Percentiles rank a stretch among this genome's conserved stretches.
These are phyloP conservation scores for Eustoma russellianum DNA, from an alignment of 257 asterid species.

Conservation along the genomic window DNA sequence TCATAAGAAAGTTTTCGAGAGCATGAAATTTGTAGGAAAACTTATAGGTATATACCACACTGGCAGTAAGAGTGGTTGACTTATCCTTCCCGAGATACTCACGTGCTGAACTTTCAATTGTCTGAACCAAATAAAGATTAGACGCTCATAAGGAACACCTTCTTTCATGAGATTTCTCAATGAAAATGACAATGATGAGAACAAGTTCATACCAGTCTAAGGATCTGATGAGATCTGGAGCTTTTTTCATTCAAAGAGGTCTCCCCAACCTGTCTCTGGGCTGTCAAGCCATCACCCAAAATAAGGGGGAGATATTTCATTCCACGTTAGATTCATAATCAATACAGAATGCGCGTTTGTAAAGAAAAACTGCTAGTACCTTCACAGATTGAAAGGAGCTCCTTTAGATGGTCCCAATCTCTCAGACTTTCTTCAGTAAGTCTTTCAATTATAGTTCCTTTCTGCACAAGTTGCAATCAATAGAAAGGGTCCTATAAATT, in stretches of 20 bases:
- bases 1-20: neutral
- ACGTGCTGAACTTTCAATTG: constrained; percentile 95
- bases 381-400: constrained; percentile 79
- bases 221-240: constrained; percentile 99
- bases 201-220: constrained; percentile 62
- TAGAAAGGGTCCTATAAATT: constrained; percentile 11
- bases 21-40: neutral
- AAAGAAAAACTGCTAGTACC: constrained; percentile 30
- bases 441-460: constrained; percentile 84
- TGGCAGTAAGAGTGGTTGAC: constrained; percentile 94
- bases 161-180: neutral
- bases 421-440: constrained; percentile 92
- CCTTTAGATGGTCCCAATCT: constrained; percentile 88
- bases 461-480: constrained; percentile 36
- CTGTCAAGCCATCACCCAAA: constrained; percentile 27
- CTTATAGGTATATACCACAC: constrained; percentile 61
- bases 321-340: neutral
- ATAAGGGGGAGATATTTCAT: constrained; percentile 5
- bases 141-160: neutral
- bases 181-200: constrained; percentile 7
- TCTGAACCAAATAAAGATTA: constrained; percentile 36
- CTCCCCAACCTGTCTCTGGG: constrained; percentile 88
- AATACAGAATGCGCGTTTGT: neutral
- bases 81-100: constrained; percentile 93
- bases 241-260: constrained; percentile 88